Percentiles rank a stretch among this genome's conserved stretches.
phyloP scores from a whole-genome alignment of 176 grass and related monocot species.

The Calamus simplicifolius region DNA sequence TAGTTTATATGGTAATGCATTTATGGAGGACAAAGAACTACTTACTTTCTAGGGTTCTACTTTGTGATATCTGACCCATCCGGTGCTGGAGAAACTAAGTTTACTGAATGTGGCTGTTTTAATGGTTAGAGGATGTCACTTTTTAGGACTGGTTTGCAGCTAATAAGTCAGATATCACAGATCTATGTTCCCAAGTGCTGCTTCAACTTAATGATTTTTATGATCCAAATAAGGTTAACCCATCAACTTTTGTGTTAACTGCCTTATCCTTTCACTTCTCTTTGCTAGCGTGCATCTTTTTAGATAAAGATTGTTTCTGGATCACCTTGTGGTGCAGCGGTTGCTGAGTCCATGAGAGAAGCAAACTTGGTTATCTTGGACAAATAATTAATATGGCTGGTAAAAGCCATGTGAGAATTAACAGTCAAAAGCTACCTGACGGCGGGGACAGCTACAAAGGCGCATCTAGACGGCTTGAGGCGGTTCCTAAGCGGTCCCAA shows the following conservation, averaged over 20 bases:
- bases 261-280: constrained; percentile 5
- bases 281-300: neutral
- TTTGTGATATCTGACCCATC: no score
- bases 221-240: constrained; percentile 73
- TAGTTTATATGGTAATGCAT: no score
- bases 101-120: constrained; percentile 55
- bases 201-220: constrained; percentile 55
- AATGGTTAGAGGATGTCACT: constrained; percentile 64
- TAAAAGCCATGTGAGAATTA: no score
- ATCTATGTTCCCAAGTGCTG: constrained; percentile 76
- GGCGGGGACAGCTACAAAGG: no score
- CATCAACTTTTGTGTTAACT: constrained; percentile 3
- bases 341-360: constrained; percentile 75
- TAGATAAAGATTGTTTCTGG: constrained; percentile 82
- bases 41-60: constrained; percentile 2
- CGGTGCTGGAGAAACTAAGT: no score
- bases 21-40: constrained; percentile 2
- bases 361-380: constrained; percentile 98
- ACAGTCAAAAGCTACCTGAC: no score
- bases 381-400: no score
- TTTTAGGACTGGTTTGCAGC: constrained; percentile 36
- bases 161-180: constrained; percentile 66
- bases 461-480: no score
- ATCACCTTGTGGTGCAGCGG: constrained; percentile 69
- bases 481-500: no score